These are phyloP conservation scores for Cladosporium sp. DNA, from an alignment of 2,329 filamentous ascomycete species.

Conservation along the genomic window DNA sequence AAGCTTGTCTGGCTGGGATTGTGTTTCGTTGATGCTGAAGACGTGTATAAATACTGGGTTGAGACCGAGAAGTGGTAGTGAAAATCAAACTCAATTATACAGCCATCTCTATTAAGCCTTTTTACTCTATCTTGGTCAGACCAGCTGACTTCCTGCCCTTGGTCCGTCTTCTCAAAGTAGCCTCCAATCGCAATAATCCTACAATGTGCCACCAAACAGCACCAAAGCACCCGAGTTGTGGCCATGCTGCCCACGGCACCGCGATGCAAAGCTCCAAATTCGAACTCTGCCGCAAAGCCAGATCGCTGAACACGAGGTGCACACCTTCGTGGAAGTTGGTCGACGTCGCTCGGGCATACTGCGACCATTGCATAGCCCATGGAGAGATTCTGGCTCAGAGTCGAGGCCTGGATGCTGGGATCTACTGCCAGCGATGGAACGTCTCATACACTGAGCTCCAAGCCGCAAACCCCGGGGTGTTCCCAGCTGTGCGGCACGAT, in stretches of 20 bases:
- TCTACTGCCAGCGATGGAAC: slow-evolving; percentile 28
- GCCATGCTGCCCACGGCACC: slow-evolving; percentile 30
- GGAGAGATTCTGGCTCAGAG: slow-evolving; percentile 31
- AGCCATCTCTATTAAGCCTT: neutral
- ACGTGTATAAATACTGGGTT: neutral
- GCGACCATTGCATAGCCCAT: slow-evolving; percentile 32
- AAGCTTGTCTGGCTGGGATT: neutral
- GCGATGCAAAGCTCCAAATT: slow-evolving; percentile 25
- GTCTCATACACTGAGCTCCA: slow-evolving; percentile 27
- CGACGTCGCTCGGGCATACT: slow-evolving; percentile 29
- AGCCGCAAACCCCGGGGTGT: slow-evolving; percentile 26
- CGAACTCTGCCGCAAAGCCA: slow-evolving; percentile 23
- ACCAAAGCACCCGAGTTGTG: slow-evolving; percentile 22
- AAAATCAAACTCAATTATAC: neutral
- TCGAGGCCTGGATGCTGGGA: slow-evolving; percentile 28
- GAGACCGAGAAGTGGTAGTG: neutral
- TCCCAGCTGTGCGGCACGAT: neutral
- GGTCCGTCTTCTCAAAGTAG: neutral
- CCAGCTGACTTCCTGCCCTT: neutral
- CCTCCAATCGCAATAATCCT: neutral
- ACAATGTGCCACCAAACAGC: slow-evolving; percentile 23
- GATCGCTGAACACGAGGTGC: slow-evolving; percentile 17
- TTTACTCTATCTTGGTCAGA: neutral
- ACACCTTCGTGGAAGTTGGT: slow-evolving; percentile 25
- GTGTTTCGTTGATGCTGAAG: neutral